These are phyloP conservation scores for Discostella pseudostelligera DNA, from an alignment of 108 stramenopile species.

Conservation along the genomic window DNA sequence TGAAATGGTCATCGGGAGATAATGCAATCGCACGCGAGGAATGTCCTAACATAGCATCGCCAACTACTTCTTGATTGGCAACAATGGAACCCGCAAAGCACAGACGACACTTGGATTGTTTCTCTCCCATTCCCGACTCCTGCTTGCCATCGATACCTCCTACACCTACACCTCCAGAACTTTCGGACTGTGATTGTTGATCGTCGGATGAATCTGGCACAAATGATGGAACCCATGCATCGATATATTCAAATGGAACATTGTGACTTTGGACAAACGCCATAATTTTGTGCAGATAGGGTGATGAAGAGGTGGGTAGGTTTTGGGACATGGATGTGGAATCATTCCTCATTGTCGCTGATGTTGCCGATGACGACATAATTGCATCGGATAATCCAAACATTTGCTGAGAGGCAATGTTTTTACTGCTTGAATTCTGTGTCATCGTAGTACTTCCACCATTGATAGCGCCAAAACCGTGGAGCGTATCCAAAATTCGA, in stretches of 20 bases:
- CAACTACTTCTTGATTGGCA: constrained; percentile 44
- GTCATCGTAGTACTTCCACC: too few relatives aligned
- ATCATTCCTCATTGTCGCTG: not conserved
- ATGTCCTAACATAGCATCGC: constrained; percentile 35
- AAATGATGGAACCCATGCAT: constrained; percentile 89
- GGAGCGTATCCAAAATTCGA: too few relatives aligned
- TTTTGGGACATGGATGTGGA: too few relatives aligned
- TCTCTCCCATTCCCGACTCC: not conserved
- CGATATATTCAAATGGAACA: constrained; percentile 86
- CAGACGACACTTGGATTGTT: constrained; percentile 65
- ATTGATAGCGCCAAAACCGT: too few relatives aligned
- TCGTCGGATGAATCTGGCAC: constrained; percentile 47
- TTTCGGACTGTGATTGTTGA: not conserved
- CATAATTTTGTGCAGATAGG: constrained; percentile 68
- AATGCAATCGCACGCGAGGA: constrained; percentile 42
- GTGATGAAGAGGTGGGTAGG: constrained; percentile 32
- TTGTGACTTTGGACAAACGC: constrained; percentile 65
- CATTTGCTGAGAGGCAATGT: too few relatives aligned
- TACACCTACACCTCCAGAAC: not conserved
- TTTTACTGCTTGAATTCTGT: too few relatives aligned
- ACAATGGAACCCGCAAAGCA: constrained; percentile 86
- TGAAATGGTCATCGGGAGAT: constrained; percentile 61
- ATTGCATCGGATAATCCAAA: constrained; percentile 6
- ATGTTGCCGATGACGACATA: constrained; percentile 1
- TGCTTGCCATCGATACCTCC: too few relatives aligned